phyloP scores from a whole-genome alignment of 73 alveolate species.

The Paramecium biaurelia region DNA sequence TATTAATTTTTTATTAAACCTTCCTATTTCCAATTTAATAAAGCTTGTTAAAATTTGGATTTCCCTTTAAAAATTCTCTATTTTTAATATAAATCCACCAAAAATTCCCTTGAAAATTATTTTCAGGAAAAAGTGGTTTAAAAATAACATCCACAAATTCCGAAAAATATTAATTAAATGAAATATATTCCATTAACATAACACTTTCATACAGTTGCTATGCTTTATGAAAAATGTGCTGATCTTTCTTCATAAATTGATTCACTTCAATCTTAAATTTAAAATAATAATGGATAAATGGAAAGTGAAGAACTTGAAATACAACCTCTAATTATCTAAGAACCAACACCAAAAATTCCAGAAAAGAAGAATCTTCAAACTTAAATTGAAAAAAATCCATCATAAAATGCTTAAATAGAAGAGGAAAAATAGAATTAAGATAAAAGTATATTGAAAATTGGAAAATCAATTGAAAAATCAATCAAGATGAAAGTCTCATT shows the following conservation, averaged over 20 bases:
- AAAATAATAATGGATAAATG: not conserved
- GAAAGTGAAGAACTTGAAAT: not conserved
- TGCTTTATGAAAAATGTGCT: slow-evolving; percentile 11
- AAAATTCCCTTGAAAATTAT: not conserved
- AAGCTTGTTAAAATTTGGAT: not conserved
- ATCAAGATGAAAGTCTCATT: not conserved
- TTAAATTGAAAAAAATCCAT: not conserved
- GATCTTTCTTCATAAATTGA: not conserved
- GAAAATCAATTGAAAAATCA: not conserved
- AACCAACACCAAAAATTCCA: not conserved
- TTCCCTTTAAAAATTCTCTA: not conserved
- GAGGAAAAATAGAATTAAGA: not conserved
- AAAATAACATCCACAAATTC: not conserved
- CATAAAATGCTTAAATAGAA: not conserved
- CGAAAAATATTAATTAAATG: not conserved
- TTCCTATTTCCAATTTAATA: not conserved
- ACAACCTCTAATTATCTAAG: not conserved
- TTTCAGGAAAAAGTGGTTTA: not conserved
- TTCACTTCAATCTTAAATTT: not conserved
- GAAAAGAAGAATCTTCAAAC: not conserved
- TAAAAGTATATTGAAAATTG: not conserved
- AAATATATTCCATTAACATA: not conserved
- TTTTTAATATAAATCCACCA: not conserved
- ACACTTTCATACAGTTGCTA: not conserved
- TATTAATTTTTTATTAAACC: not conserved